A percentile compares a stretch with the other conserved stretches of the same genome.
These are phyloP conservation scores for Talaromyces albobiverticillius DNA, from an alignment of 2,329 filamentous ascomycete species.

Conservation along the genomic window DNA sequence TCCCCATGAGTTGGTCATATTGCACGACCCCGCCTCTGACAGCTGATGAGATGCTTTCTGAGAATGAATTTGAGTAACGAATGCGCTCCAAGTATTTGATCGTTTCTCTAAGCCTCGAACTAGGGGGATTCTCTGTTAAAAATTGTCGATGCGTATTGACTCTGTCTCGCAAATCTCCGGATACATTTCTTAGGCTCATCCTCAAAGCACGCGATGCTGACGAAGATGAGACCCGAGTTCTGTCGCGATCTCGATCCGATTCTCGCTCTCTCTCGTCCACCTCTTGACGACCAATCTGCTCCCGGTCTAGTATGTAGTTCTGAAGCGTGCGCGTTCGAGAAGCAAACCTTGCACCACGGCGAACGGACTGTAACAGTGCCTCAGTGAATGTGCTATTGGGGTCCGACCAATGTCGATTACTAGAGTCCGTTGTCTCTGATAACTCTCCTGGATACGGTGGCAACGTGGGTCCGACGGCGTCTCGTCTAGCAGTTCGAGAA, in stretches of 20 bases:
- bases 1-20: slow-evolving; percentile 47
- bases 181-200: slow-evolving; percentile 27
- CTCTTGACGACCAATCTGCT: slow-evolving; percentile 22
- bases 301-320: slow-evolving; percentile 37
- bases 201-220: slow-evolving; percentile 29
- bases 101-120: slow-evolving; percentile 52
- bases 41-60: slow-evolving; percentile 54
- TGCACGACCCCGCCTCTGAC: slow-evolving; percentile 53
- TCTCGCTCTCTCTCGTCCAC: slow-evolving; percentile 18
- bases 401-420: slow-evolving; percentile 19
- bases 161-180: slow-evolving; percentile 35
- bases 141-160: slow-evolving; percentile 35
- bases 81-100: slow-evolving; percentile 62
- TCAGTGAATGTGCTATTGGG: slow-evolving; percentile 23
- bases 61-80: slow-evolving; percentile 51
- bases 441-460: slow-evolving; percentile 20
- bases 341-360: slow-evolving; percentile 36
- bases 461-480: slow-evolving; percentile 20
- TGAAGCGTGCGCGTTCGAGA: slow-evolving; percentile 38
- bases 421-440: slow-evolving; percentile 22
- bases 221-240: slow-evolving; percentile 18
- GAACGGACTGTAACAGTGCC: slow-evolving; percentile 39
- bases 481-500: slow-evolving; percentile 25
- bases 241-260: slow-evolving; percentile 19
- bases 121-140: slow-evolving; percentile 32